phyloP scores from a whole-genome alignment of 75 land plant genomes.

The Pinus albicaulis region DNA sequence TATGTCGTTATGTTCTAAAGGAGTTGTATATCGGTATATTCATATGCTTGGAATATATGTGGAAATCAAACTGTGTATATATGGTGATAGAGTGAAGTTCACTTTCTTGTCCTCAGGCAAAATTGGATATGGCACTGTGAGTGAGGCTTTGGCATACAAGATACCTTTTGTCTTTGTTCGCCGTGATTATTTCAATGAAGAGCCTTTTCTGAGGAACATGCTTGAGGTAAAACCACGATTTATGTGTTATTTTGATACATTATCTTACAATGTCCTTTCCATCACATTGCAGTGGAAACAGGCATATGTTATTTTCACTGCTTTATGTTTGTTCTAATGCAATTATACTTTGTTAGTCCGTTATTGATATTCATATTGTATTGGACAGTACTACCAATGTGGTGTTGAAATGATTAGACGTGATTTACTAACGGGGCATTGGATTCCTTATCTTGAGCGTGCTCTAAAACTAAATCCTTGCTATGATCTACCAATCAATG shows the following conservation, averaged over 20 bases:
- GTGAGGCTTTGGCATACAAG: constrained; percentile 93
- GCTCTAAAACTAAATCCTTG: constrained; percentile 79
- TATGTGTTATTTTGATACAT: not conserved
- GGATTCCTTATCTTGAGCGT: constrained; percentile 92
- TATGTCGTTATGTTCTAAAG: constrained; percentile 8
- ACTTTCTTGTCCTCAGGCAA: constrained; percentile 55
- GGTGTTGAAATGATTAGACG: constrained; percentile 99
- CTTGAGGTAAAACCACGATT: constrained; percentile 69
- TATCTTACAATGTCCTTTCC: not conserved
- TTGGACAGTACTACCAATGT: constrained; percentile 72
- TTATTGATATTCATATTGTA: constrained; percentile 1
- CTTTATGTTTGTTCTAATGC: not conserved
- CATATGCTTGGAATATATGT: not conserved
- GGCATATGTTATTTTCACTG: not conserved
- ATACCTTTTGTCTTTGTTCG: constrained; percentile 96
- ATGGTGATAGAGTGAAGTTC: not conserved
- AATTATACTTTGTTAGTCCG: not conserved
- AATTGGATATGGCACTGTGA: constrained; percentile 99
- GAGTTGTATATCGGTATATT: not conserved
- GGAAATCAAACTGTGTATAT: not conserved
- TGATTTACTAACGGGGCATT: constrained; percentile 90
- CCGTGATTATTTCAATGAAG: constrained; percentile 98
- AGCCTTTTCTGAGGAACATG: constrained; percentile 98
- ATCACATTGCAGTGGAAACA: not conserved
- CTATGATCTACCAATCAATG: constrained; percentile 83